phyloP scores from a whole-genome alignment of 805 yeast species.

The Danielia oregonensis region DNA sequence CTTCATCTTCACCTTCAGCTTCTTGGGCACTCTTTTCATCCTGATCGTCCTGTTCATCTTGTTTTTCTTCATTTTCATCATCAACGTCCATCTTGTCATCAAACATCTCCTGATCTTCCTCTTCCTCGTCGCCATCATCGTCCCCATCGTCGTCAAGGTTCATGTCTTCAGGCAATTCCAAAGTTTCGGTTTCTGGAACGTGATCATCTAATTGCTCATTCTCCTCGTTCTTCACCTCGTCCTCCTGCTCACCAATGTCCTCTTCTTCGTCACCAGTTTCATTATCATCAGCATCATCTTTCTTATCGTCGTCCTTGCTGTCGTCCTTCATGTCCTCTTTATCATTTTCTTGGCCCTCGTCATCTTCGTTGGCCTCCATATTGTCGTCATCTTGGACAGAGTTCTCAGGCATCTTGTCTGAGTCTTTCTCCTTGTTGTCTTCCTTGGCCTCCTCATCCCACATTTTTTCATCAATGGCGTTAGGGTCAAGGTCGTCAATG shows the following conservation, averaged over 20 bases:
- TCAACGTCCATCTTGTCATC: constrained; percentile 19
- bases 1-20: constrained; percentile 13
- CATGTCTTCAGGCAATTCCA: constrained; percentile 91
- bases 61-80: constrained; percentile 15
- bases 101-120: constrained; percentile 21
- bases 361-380: constrained; percentile 44
- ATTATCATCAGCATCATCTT: constrained; percentile 42
- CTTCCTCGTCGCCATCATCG: constrained; percentile 41
- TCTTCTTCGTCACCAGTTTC: constrained; percentile 59
- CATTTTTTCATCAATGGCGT: constrained; percentile 94
- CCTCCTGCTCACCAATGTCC: constrained; percentile 80
- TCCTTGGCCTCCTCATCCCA: constrained; percentile 92
- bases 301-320: constrained; percentile 37
- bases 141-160: constrained; percentile 80
- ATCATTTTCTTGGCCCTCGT: constrained; percentile 38
- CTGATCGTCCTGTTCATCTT: constrained; percentile 25
- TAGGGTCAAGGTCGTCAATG: constrained; percentile 85
- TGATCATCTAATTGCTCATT: constrained; percentile 65
- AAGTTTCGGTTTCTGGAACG: constrained; percentile 79
- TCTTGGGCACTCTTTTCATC: constrained; percentile 29
- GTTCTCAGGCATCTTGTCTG: constrained; percentile 64
- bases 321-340: constrained; percentile 22
- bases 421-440: constrained; percentile 74
- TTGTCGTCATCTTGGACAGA: constrained; percentile 49
- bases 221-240: constrained; percentile 67